phyloP scores from a whole-genome alignment of 768 basidiomycete genomes.

The Phylloporus arenicola region DNA sequence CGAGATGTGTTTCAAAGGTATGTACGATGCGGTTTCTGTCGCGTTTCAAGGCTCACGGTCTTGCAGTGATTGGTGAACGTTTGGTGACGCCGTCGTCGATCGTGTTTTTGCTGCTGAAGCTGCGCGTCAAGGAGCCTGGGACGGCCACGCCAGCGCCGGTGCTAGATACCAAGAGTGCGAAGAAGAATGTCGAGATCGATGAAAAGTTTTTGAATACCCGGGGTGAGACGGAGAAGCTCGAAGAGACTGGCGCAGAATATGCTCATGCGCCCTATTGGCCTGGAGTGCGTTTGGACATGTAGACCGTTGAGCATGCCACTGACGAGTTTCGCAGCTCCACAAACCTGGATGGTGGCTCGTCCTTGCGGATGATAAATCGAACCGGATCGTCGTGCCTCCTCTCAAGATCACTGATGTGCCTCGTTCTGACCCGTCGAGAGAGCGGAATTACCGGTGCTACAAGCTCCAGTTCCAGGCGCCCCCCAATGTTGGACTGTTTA shows the following conservation, averaged over 20 bases:
- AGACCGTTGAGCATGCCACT: background rate
- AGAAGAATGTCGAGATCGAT: constrained; percentile 56
- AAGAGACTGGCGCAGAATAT: constrained; percentile 42
- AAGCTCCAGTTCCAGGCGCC: constrained; percentile 96
- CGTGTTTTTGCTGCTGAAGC: constrained; percentile 79
- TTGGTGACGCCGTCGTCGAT: constrained; percentile 83
- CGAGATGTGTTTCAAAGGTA: constrained; percentile 83
- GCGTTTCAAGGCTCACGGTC: background rate
- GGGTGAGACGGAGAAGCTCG: constrained; percentile 57
- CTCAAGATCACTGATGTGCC: constrained; percentile 78
- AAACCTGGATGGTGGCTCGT: constrained; percentile 93
- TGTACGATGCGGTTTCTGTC: constrained; percentile 7
- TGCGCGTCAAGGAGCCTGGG: constrained; percentile 62
- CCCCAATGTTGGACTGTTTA: constrained; percentile 72
- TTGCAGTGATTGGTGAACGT: constrained; percentile 82
- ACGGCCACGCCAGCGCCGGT: constrained; percentile 27
- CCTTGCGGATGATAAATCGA: constrained; percentile 80
- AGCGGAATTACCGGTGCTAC: constrained; percentile 71
- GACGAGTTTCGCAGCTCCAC: constrained; percentile 50
- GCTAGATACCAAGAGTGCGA: constrained; percentile 39
- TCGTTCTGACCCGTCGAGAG: constrained; percentile 41
- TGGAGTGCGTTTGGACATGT: constrained; percentile 44
- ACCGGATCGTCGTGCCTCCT: constrained; percentile 83
- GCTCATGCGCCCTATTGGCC: constrained; percentile 97
- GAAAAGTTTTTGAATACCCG: constrained; percentile 63